Conservation (phyloP, 1,284 basidiomycete species). For the Golubevia sp. region DNA sequence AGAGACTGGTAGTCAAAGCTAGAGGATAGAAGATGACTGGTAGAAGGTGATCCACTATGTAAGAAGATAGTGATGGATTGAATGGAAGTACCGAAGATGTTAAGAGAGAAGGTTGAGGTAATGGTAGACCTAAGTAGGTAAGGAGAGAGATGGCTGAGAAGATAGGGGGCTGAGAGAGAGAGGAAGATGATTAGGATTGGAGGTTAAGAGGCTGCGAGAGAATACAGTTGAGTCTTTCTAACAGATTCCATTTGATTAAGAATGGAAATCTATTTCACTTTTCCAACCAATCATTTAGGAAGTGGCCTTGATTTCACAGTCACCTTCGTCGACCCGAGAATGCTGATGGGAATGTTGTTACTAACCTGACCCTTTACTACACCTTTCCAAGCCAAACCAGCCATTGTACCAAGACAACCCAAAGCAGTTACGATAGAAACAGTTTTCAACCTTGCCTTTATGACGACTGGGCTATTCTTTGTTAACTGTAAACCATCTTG, state of each 20-base stretch:
- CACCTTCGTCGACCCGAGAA: not conserved
- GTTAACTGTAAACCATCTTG: slow-evolving; percentile 15
- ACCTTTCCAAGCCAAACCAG: not conserved
- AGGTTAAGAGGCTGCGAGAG: not conserved
- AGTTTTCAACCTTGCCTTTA: slow-evolving; percentile 12
- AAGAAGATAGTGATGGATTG: slow-evolving; percentile 13
- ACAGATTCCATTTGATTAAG: not conserved
- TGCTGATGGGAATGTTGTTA: slow-evolving; percentile 13
- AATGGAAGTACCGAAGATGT: slow-evolving; percentile 28
- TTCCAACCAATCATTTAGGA: slow-evolving; percentile 5
- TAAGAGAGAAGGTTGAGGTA: slow-evolving; percentile 25
- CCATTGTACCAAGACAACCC: not conserved
- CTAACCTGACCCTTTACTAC: slow-evolving; percentile 20
- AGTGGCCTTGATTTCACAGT: not conserved
- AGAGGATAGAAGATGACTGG: slow-evolving; percentile 64
- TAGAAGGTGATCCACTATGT: slow-evolving; percentile 4
- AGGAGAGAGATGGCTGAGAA: slow-evolving; percentile 13
- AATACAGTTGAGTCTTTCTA: not conserved
- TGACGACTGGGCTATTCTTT: slow-evolving; percentile 4
- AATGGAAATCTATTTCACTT: slow-evolving; percentile 8
- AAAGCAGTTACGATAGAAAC: slow-evolving; percentile 12
- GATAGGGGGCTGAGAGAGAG: slow-evolving; percentile 8
- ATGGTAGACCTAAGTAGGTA: slow-evolving; percentile 30
- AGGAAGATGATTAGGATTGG: slow-evolving; percentile 51
- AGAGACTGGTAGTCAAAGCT: slow-evolving; percentile 77